Evolutionary conservation across 1,284 basidiomycete species (phyloP).

Genomic region (Cryptococcus jaspeensis): DNA sequence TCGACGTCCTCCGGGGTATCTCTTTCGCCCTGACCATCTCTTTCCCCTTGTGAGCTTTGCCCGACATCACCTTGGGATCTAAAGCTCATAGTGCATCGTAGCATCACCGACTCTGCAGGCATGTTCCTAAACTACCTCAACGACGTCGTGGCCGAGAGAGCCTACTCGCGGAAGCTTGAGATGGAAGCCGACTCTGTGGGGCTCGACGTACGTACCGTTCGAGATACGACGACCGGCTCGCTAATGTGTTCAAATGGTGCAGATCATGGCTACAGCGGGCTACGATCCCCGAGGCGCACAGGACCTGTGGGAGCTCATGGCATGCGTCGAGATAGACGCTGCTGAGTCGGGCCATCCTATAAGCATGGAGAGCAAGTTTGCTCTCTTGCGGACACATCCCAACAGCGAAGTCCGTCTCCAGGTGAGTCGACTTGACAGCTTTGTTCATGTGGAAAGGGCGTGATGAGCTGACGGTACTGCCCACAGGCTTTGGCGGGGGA

Average conservation of each 20-base stretch:
- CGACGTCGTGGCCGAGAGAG: constrained; percentile 54
- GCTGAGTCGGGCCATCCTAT: constrained; percentile 34
- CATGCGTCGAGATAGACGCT: constrained; percentile 53
- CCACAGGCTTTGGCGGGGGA: constrained; percentile 48
- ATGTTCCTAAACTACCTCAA: constrained; percentile 56
- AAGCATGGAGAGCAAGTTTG: constrained; percentile 44
- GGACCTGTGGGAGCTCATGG: constrained; percentile 56
- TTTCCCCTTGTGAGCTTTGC: constrained; percentile 51
- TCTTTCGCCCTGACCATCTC: constrained; percentile 56
- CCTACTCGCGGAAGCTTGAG: constrained; percentile 57
- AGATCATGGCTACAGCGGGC: constrained; percentile 55
- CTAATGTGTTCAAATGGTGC: background rate
- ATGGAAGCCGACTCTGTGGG: constrained; percentile 57
- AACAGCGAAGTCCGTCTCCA: constrained; percentile 49
- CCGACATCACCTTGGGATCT: background rate
- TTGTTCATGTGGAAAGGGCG: background rate
- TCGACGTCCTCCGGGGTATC: constrained; percentile 56
- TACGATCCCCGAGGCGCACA: constrained; percentile 55
- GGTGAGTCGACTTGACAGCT: constrained; percentile 2
- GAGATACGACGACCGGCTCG: background rate
- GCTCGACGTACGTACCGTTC: constrained; percentile 44
- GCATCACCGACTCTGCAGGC: constrained; percentile 54
- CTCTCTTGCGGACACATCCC: constrained; percentile 55
- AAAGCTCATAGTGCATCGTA: constrained; percentile 16
- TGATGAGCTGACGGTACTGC: background rate